Evolutionary conservation across 2,329 filamentous ascomycete genomes (phyloP).

Genomic region (Penicillium sp.): DNA sequence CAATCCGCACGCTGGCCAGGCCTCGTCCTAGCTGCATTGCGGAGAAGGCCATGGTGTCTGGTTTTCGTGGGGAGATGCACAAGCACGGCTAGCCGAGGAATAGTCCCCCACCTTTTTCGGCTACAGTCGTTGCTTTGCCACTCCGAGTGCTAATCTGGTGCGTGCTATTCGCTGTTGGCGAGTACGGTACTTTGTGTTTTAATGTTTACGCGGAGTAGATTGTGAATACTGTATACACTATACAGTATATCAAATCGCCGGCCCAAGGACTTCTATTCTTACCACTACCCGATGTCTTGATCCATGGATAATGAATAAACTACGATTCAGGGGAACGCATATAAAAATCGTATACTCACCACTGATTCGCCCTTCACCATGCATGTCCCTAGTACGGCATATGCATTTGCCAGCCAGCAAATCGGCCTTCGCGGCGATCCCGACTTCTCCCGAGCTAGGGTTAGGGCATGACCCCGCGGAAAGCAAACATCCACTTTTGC

Average conservation of each 20-base stretch:
- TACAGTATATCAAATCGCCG: too few species aligned
- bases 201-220: not conserved
- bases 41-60: not conserved
- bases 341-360: too few species aligned
- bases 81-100: slow-evolving; percentile 11
- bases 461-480: slow-evolving; percentile 6
- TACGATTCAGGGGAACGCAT: too few species aligned
- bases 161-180: not conserved
- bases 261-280: too few species aligned
- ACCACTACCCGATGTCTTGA: too few species aligned
- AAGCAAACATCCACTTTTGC: not conserved
- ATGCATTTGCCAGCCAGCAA: too few species aligned
- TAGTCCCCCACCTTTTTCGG: slow-evolving; percentile 1
- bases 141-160: not conserved
- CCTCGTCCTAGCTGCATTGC: not conserved
- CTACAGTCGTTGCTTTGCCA: not conserved
- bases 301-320: too few species aligned
- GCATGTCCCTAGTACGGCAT: too few species aligned
- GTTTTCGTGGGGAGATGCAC: slow-evolving; percentile 7
- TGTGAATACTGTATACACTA: not conserved
- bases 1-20: not conserved
- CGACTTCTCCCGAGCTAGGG: slow-evolving; percentile 2
- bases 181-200: not conserved
- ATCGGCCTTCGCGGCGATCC: not conserved
- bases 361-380: too few species aligned